A percentile compares a stretch with the other conserved stretches of the same genome.
Conservation (phyloP, 495 filamentous ascomycete species). For the Neurospora intermedia region DNA sequence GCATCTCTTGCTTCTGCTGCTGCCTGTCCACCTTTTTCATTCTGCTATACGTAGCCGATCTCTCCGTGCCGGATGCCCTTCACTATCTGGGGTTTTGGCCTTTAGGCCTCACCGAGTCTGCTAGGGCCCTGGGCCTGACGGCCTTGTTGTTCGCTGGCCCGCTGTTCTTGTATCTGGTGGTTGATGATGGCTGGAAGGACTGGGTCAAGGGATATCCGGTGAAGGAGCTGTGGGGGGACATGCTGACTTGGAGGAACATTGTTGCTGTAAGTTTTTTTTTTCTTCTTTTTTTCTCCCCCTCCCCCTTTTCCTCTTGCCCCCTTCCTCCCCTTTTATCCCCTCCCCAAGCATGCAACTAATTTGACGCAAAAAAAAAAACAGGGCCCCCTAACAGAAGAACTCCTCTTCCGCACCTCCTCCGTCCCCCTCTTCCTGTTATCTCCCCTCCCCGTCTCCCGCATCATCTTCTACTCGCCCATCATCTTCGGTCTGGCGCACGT, state of each 20-base stretch:
- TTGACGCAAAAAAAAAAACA: slow-evolving; percentile 13
- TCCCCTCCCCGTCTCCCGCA: slow-evolving; percentile 41
- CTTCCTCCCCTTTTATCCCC: neutral
- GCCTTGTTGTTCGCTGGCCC: slow-evolving; percentile 76
- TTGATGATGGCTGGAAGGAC: slow-evolving; percentile 58
- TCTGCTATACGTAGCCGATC: slow-evolving; percentile 23
- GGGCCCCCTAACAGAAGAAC: slow-evolving; percentile 86
- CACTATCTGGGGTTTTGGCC: slow-evolving; percentile 70
- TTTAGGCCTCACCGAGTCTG: slow-evolving; percentile 49
- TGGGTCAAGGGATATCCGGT: slow-evolving; percentile 41
- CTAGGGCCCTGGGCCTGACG: slow-evolving; percentile 51
- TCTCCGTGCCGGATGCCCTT: slow-evolving; percentile 40
- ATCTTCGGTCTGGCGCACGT: slow-evolving; percentile 93
- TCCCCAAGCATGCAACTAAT: neutral
- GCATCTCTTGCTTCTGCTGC: slow-evolving; percentile 53
- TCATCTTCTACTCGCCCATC: slow-evolving; percentile 71
- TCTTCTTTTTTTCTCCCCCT: neutral
- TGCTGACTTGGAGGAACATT: slow-evolving; percentile 48
- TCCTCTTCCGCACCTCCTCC: slow-evolving; percentile 81
- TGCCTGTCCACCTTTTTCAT: slow-evolving; percentile 51
- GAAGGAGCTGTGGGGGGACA: slow-evolving; percentile 24
- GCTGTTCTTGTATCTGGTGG: slow-evolving; percentile 62
- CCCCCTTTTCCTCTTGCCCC: neutral
- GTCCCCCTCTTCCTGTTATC: slow-evolving; percentile 75
- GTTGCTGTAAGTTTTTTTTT: slow-evolving; percentile 30